Evolutionary conservation across 352 stramenopile genomes (phyloP), one percentile per base, ranked within the genome.

Genomic region (Pythium oligandrum): DNA sequence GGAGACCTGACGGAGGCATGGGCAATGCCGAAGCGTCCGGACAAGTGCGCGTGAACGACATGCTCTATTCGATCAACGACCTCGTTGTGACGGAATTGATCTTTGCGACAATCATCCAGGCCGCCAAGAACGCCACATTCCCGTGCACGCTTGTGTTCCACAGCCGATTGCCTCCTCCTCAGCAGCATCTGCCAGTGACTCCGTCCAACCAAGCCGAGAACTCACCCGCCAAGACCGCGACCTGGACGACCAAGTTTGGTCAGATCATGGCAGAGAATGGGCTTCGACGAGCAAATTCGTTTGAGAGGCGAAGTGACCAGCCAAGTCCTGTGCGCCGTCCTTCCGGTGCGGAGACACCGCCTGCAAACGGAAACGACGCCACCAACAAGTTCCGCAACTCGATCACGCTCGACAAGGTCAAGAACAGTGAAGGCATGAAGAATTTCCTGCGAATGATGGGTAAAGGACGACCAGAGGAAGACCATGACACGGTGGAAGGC

Each of bases 361-460:
- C 0, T 51, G 57, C 9, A 87, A 86, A 46, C 73, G 71, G 45
- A 12, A 12, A 12, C 53, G 61, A 52, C 7, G 32, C 7, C 32
- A 33, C 44, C 6, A 66, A 61, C 39, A 59, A 64, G 33, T 79
- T 65, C 66, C 60, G 66, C 9, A 62, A 79, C 32, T 64, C 68
- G 0, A 71, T 88, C 31, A 73, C 72, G 17, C 50, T 86, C 7
- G 76, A 84, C 10, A 85, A 86, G 42, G 75, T 88, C 35, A 72
- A 80, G 40, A 78, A 83, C 46, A 76, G 73, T 1, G 81, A 91
- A 10, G 75, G 75, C 10, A 67, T 92, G 46, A 88, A 90, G 69
- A 92, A 75, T 51, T 45, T 92, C 40, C 73, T 92, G 40, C 78
- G 78, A 6, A 87, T 86, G 43, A 92, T 90, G 46, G 76, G 77